Base-by-base conservation (phyloP, 1,139 yeast species). In the Nadsonia commutata region DNA sequence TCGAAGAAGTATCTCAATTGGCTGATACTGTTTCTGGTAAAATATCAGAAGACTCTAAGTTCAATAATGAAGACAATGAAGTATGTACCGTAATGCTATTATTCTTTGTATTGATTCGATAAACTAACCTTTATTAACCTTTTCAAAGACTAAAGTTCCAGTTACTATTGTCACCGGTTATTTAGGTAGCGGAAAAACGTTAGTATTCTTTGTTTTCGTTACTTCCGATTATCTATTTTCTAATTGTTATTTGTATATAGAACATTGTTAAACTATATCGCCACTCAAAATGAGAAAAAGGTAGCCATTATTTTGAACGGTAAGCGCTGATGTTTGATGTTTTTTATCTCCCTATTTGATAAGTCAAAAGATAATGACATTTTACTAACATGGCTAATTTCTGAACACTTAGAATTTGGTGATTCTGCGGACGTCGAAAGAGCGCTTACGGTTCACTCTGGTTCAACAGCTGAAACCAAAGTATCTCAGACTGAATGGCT, bases 91-190 rank as follows among this genome's bases (percentile, higher is more conserved):
- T n/a, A n/a, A n/a, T n/a, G n/a, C n/a, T n/a, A n/a, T n/a, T n/a
- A n/a, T n/a, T n/a, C n/a, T n/a, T n/a, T n/a, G n/a, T n/a, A n/a
- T n/a, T n/a, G n/a, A n/a, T n/a, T n/a, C n/a, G n/a, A n/a, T n/a
- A n/a, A n/a, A n/a, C n/a, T n/a, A n/a, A n/a, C n/a, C n/a, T n/a
- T n/a, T n/a, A n/a, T n/a, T n/a, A n/a, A n/a, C n/a, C n/a, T n/a
- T n/a, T n/a, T n/a, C n/a, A n/a, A n/a, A 37, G 16, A 37, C 58
- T 33, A 78, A 76, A 58, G 90, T 88, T 9, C 99, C 99, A 1
- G 77, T 90, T 16, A 85, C 96, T 0, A 84, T 90, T 20, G 78
- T 93, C 33, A 90, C 97, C 0, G 99, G 98, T 1, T 90, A 88
- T 56, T 63, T 90, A 38, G 99, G 99, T 1, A 81, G 95, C 13